A percentile compares a stretch with the other conserved stretches of the same genome.
These are phyloP conservation scores for Talaromyces rugulosus DNA, from an alignment of 2,329 filamentous ascomycete genomes.

Conservation along the genomic window DNA sequence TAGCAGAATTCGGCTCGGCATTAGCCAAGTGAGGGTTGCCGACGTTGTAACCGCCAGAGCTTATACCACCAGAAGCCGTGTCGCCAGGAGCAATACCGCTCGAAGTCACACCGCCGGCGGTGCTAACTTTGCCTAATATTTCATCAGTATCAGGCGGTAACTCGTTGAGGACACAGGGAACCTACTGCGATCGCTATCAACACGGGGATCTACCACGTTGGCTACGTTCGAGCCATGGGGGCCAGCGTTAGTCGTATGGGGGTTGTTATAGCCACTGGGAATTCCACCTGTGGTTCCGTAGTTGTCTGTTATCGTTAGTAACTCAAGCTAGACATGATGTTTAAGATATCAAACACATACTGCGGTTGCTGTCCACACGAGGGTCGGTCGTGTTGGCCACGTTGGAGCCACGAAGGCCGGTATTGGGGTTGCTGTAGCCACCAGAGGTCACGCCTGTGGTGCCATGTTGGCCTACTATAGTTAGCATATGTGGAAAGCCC, in stretches of 20 bases:
- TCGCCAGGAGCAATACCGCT: too few relatives aligned
- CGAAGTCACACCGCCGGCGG: background rate
- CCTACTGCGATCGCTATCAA: conserved; percentile 32
- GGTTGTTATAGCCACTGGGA: conserved; percentile 6
- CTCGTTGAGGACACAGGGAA: background rate
- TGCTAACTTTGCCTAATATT: conserved; percentile 20
- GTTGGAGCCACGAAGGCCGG: conserved; percentile 36
- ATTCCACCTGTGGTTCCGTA: background rate
- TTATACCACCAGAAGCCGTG: too few relatives aligned
- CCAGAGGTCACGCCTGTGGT: conserved; percentile 10
- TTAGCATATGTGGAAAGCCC: background rate
- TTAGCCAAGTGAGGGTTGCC: background rate
- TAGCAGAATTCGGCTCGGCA: conserved; percentile 28
- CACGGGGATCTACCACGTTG: conserved; percentile 35
- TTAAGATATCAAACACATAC: background rate
- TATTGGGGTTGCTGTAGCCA: conserved; percentile 16
- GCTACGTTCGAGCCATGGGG: conserved; percentile 32
- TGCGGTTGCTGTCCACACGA: conserved; percentile 38
- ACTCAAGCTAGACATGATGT: background rate
- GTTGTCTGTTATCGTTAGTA: background rate
- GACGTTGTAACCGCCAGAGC: background rate
- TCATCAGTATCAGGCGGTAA: background rate
- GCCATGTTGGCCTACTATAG: conserved; percentile 17
- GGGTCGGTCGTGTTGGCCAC: conserved; percentile 28
- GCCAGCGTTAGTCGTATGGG: conserved; percentile 28